These are phyloP conservation scores for Exophiala aquamarina DNA, from an alignment of 2,329 filamentous ascomycete species.

Conservation along the genomic window DNA sequence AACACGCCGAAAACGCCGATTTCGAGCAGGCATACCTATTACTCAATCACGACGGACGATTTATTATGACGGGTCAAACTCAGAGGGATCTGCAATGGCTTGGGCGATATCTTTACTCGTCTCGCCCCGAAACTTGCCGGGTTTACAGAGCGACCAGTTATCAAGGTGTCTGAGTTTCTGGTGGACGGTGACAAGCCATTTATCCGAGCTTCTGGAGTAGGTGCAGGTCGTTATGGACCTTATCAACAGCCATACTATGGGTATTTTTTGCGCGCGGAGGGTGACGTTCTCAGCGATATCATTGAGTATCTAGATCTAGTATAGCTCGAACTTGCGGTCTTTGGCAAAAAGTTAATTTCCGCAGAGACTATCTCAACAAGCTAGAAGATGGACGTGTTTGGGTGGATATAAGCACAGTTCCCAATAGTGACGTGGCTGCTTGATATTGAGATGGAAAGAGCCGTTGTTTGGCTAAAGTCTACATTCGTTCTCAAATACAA, in stretches of 20 bases:
- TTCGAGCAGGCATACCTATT: slow-evolving; percentile 7
- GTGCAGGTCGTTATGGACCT: neutral
- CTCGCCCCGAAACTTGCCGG: neutral
- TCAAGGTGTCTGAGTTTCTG: neutral
- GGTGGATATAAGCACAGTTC: no score
- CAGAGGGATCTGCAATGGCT: neutral
- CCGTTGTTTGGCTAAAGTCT: no score
- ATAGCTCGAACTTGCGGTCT: neutral
- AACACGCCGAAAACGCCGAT: neutral
- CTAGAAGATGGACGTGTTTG: no score
- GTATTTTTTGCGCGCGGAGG: neutral
- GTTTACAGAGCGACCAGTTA: neutral
- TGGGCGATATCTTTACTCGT: neutral
- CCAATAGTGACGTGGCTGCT: no score
- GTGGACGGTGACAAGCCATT: neutral
- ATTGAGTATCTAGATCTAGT: neutral
- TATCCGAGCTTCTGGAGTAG: neutral
- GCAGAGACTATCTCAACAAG: no score
- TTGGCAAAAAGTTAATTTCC: neutral
- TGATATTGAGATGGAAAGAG: no score
- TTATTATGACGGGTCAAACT: slow-evolving; percentile 1
- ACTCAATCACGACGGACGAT: slow-evolving; percentile 4
- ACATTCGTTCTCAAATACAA: no score
- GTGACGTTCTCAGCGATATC: neutral
- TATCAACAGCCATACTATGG: slow-evolving; percentile 1